Evolutionary conservation across 2,329 filamentous ascomycete species (phyloP), one percentile per base, ranked within the genome.

Genomic region (Talaromyces sp.): DNA sequence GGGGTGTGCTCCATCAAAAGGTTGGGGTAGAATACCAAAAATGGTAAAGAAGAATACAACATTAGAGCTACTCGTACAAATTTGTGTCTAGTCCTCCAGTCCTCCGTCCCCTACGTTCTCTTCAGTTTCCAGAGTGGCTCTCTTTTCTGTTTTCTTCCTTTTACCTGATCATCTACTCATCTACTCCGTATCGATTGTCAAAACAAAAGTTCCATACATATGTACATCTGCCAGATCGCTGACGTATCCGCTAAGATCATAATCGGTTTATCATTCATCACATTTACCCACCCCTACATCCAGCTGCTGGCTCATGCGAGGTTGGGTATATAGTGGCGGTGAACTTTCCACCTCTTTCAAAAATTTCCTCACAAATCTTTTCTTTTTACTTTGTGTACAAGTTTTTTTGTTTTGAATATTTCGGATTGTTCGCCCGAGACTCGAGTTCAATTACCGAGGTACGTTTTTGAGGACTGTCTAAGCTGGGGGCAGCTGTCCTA

Each of bases 301-400:
- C 31, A 14, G 13, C 56, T 14, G 14, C 16, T 31, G 11, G 39
- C 14, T 22, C 14, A 39, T 14, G 39, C 39, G 27, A 39, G 24
- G 52, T 37, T 24, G 22, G 37, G 37, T 39, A 59, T 45, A 59
- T 59, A 59, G 8, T 59, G 14, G 56, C 56, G 56, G 56, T 59
- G 37, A 59, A 35, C 14, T 7, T 31, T 43, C 33, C 41, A 37
- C 7, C 3, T 37, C 13, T 37, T 37, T 37, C 13, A 8, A 11
- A 37, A 8, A 11, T 33, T 22, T 31, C n/a, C 19, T 16, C 45
- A 50, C n/a, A 45, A 22, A 22, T 11, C 54, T 43, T 43, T 19
- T 24, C 7, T n/a, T 27, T 33, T 22, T 52, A 31, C 59, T 31
- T 27, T 56, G 5, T 13, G 9, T n/a, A 39, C 24, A 24, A 9